Conservation (phyloP, 169 alveolate genomes). For the Eimeria tenella region DNA sequence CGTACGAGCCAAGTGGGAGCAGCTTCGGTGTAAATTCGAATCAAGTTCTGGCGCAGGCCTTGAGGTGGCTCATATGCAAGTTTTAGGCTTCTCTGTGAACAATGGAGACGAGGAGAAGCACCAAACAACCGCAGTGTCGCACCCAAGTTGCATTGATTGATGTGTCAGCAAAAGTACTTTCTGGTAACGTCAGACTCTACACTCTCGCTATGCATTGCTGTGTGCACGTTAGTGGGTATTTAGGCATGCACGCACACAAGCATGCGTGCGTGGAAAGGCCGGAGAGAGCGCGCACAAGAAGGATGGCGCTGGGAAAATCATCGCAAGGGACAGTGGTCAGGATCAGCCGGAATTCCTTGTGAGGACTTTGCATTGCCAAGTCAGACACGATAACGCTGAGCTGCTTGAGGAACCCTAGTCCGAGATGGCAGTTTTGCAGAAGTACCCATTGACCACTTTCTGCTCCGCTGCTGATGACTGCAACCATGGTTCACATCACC, state of each 20-base stretch:
- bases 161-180: too few species aligned
- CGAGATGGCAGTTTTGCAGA: slow-evolving; percentile 96
- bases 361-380: slow-evolving; percentile 58
- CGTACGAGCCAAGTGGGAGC: slow-evolving; percentile 91
- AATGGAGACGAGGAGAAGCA: neutral
- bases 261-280: slow-evolving; percentile 52
- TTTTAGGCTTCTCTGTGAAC: slow-evolving; percentile 93
- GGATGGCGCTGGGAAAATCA: slow-evolving; percentile 88
- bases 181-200: neutral
- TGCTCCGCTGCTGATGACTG: slow-evolving; percentile 91
- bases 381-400: slow-evolving; percentile 93
- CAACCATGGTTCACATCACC: neutral
- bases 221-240: neutral
- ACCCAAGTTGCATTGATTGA: too few species aligned
- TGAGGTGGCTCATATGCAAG: slow-evolving; percentile 96
- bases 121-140: neutral
- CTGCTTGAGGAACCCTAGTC: slow-evolving; percentile 94
- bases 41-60: slow-evolving; percentile 93
- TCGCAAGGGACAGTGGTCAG: slow-evolving; percentile 94
- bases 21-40: slow-evolving; percentile 86
- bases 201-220: neutral
- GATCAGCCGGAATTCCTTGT: slow-evolving; percentile 91
- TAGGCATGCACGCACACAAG: slow-evolving; percentile 33
- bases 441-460: slow-evolving; percentile 95
- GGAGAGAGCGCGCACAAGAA: slow-evolving; percentile 72